Conservation (phyloP, 345 rosid species). For the Citrus unshiu region DNA sequence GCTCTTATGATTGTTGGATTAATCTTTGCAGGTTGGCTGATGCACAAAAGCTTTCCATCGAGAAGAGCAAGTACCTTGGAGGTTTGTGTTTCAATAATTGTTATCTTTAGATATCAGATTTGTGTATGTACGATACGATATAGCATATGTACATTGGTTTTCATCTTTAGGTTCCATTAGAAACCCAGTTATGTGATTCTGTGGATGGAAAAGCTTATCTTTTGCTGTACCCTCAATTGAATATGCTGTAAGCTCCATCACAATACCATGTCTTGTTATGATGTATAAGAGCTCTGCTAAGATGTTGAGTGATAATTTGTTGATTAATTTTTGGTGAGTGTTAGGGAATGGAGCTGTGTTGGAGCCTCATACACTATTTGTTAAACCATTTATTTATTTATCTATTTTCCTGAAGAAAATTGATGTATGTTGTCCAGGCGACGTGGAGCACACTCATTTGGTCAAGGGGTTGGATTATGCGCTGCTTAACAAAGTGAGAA, state of each 20-base stretch:
- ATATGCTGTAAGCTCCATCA: neutral
- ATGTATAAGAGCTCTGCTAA: neutral
- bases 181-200: neutral
- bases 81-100: slow-evolving; percentile 40
- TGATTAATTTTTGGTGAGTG: neutral
- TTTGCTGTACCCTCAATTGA: neutral
- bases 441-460: slow-evolving; percentile 96
- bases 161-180: neutral
- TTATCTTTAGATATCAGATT: neutral
- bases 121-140: neutral
- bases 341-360: neutral
- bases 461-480: slow-evolving; percentile 98
- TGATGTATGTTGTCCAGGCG: slow-evolving; percentile 42
- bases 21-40: slow-evolving; percentile 52
- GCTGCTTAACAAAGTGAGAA: slow-evolving; percentile 78
- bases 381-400: neutral
- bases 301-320: neutral
- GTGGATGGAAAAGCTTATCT: neutral
- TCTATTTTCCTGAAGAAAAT: neutral
- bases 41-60: slow-evolving; percentile 80
- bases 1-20: neutral
- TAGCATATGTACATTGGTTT: neutral
- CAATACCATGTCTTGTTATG: neutral
- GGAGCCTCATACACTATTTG: neutral
- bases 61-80: slow-evolving; percentile 99